Evolutionary conservation across 768 basidiomycete species (phyloP), one percentile per base, ranked within the genome.

Genomic region (Suillus luteus): DNA sequence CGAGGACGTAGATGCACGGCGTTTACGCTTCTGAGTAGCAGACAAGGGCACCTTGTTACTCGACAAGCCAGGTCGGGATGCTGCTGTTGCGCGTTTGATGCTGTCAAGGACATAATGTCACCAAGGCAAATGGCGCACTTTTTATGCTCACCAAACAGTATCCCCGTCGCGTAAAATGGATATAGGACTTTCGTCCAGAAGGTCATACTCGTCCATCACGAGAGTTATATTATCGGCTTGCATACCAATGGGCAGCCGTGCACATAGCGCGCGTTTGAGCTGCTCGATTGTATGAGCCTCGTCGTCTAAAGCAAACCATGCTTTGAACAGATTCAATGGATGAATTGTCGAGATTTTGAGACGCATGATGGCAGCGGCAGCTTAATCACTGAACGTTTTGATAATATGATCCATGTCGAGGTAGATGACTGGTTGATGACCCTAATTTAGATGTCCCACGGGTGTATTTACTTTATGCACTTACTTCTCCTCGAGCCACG

Each of bases 301-400:
- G 4, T 37, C n/a, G 12, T 67, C 60, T 46, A 78, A 74, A 35
- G 80, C 77, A 22, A 84, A 84, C 86, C 86, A 88, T 6, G 80
- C 83, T 64, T 81, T 83, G 15, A 84, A 64, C 27, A 72, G 75
- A 1, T 83, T 82, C 15, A 88, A 76, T 41, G 86, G 85, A 38
- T 76, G 68, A 5, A 70, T 69, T 0, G 83, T 79, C 62, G 82
- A 82, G 61, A 88, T 75, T 66, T 81, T 80, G 58, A 87, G 71
- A 12, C 86, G 81, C 85, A 87, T 85, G 63, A 38, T 65, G 22
- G 17, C 27, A 40, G 49, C 27, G 15, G 27, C 27, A 31, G 51
- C 17, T 49, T 49, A 24, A 24, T 14, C 48, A 6, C 48, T 11
- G 22, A 49, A 24, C 37, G 37, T 37, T 31, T 37, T 11, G 10